phyloP scores from a whole-genome alignment of 2,329 filamentous ascomycete species.

The Chaetomiaceae sp. region DNA sequence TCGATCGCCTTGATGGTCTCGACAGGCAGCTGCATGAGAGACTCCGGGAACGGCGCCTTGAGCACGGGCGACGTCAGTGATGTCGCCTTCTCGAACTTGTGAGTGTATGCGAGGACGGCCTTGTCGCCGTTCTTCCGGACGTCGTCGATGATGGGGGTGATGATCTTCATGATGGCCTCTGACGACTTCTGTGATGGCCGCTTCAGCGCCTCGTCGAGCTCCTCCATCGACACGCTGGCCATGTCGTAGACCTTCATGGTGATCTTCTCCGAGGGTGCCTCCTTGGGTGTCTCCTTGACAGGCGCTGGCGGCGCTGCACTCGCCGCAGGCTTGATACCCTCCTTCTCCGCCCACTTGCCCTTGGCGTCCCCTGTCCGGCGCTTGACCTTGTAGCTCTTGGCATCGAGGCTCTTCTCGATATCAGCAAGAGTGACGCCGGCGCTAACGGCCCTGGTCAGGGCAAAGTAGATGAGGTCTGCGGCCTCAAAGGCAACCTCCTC shows the following conservation, averaged over 20 bases:
- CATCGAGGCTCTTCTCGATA: conserved; percentile 86
- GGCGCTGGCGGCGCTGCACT: conserved; percentile 33
- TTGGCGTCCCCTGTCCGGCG: conserved; percentile 91
- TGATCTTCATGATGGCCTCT: conserved; percentile 88
- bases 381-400: conserved; percentile 94
- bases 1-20: conserved; percentile 94
- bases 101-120: conserved; percentile 85
- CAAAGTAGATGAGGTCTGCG: conserved; percentile 94
- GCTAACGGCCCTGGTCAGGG: conserved; percentile 80
- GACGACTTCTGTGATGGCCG: conserved; percentile 91
- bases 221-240: conserved; percentile 55
- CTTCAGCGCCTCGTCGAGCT: conserved; percentile 71
- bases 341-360: conserved; percentile 83
- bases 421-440: conserved; percentile 83
- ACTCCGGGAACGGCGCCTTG: conserved; percentile 78
- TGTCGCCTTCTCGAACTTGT: conserved; percentile 96
- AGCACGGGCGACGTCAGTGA: conserved; percentile 85
- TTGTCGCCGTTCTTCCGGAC: conserved; percentile 80
- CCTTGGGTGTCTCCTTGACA: conserved; percentile 38
- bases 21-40: conserved; percentile 76
- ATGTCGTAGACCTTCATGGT: conserved; percentile 77
- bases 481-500: conserved; percentile 90
- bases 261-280: conserved; percentile 51
- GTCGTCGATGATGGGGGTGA: conserved; percentile 85
- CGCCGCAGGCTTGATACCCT: conserved; percentile 54